Conservation (phyloP, 2,329 filamentous ascomycete genomes). For the Aspergillus hortae region DNA sequence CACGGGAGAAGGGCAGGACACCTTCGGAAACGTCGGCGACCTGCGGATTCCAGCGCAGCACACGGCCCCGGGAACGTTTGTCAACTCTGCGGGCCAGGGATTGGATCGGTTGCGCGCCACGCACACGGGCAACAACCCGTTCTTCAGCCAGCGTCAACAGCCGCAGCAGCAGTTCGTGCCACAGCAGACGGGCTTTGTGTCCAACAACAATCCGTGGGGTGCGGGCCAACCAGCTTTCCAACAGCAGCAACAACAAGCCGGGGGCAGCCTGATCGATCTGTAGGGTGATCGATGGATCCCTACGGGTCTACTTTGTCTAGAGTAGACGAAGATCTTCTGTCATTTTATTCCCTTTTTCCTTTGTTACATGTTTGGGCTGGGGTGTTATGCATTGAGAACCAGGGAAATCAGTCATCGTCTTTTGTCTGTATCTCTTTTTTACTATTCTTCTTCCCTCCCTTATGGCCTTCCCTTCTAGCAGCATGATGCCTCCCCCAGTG, state of each 20-base stretch:
- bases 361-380: conserved; percentile 1
- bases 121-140: conserved; percentile 81
- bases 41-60: conserved; percentile 94
- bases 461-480: no score
- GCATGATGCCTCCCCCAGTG: no score
- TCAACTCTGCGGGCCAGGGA: conserved; percentile 90
- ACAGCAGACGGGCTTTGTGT: conserved; percentile 44
- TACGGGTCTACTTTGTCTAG: not conserved
- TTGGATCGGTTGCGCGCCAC: conserved; percentile 64
- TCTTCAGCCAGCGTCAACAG: conserved; percentile 58
- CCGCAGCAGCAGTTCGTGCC: conserved; percentile 48
- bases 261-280: conserved; percentile 62
- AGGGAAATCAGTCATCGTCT: not conserved
- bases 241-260: conserved; percentile 43
- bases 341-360: not conserved
- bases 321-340: not conserved
- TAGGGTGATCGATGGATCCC: conserved; percentile 21
- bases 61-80: conserved; percentile 90
- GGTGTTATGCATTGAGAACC: not conserved
- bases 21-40: conserved; percentile 95
- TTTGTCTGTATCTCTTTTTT: not conserved
- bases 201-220: conserved; percentile 55
- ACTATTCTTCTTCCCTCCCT: not conserved
- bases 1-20: conserved; percentile 89
- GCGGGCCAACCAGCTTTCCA: conserved; percentile 41